Evolutionary conservation across 441 rosid species (phyloP).

Genomic region (Populus hybrid): DNA sequence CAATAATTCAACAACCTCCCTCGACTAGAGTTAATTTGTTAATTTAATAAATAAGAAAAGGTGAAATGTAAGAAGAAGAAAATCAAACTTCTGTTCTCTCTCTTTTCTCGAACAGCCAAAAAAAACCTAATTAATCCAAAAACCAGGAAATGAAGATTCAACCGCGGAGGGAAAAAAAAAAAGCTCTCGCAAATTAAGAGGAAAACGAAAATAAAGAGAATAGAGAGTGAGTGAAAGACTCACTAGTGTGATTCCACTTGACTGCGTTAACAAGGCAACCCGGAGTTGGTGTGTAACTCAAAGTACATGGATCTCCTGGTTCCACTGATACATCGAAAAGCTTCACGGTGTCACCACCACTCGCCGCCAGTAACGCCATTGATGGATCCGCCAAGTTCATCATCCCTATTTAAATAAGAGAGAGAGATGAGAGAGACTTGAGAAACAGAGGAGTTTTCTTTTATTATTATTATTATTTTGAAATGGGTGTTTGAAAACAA

Average conservation of each 20-base stretch:
- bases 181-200: not conserved
- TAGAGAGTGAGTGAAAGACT: conserved; percentile 13
- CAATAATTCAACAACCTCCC: conserved; percentile 55
- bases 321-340: conserved; percentile 71
- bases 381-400: conserved; percentile 69
- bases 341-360: conserved; percentile 92
- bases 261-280: conserved; percentile 69
- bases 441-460: too few species aligned
- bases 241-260: conserved; percentile 93
- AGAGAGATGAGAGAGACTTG: too few species aligned
- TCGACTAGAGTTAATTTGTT: not conserved
- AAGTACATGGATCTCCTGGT: conserved; percentile 72
- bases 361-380: conserved; percentile 60
- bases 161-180: not conserved
- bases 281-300: conserved; percentile 72
- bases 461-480: too few species aligned
- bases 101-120: not conserved
- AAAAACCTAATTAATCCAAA: conserved; percentile 4
- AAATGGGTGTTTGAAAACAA: too few species aligned
- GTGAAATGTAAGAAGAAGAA: not conserved
- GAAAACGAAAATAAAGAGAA: not conserved
- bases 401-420: conserved; percentile 5
- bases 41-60: not conserved
- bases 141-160: conserved; percentile 2
- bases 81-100: not conserved